Evolutionary conservation across 2,329 filamentous ascomycete species (phyloP).

Genomic region (Penicillium sp.): DNA sequence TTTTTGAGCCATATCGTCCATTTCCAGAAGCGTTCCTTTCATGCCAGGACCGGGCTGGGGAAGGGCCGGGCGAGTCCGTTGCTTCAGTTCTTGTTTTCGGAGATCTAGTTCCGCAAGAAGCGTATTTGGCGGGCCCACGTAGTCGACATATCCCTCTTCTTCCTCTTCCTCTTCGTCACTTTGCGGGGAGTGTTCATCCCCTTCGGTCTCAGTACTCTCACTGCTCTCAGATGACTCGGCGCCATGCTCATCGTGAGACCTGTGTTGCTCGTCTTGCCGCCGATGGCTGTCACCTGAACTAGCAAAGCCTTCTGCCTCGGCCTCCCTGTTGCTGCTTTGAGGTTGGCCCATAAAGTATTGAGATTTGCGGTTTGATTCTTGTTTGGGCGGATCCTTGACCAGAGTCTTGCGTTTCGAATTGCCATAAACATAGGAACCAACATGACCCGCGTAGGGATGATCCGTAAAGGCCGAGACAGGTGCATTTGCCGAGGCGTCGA

Average conservation of each 20-base stretch:
- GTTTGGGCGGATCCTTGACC: constrained; percentile 22
- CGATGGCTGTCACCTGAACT: background rate
- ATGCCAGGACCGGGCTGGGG: constrained; percentile 54
- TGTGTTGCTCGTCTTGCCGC: constrained; percentile 14
- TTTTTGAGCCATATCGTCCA: constrained; percentile 85
- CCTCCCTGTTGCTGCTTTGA: constrained; percentile 11
- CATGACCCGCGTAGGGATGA: constrained; percentile 73
- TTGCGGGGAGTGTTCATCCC: constrained; percentile 23
- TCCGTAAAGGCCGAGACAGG: constrained; percentile 91
- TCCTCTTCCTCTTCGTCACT: constrained; percentile 40
- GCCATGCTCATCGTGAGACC: constrained; percentile 15
- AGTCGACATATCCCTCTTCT: constrained; percentile 45
- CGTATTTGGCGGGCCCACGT: constrained; percentile 76
- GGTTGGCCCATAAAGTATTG: constrained; percentile 27
- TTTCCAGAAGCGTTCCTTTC: constrained; percentile 79
- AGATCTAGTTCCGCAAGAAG: constrained; percentile 88
- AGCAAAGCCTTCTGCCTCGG: constrained; percentile 2
- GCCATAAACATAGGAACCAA: constrained; percentile 75
- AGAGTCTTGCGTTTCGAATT: constrained; percentile 30
- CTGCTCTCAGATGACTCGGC: constrained; percentile 6
- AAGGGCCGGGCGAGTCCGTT: constrained; percentile 66
- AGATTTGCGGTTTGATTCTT: constrained; percentile 33
- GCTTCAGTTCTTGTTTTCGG: constrained; percentile 82
- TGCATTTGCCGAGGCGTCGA: constrained; percentile 82
- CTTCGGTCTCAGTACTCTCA: constrained; percentile 13